phyloP scores from a whole-genome alignment of 805 yeast species.

The Saturnispora besseyi region DNA sequence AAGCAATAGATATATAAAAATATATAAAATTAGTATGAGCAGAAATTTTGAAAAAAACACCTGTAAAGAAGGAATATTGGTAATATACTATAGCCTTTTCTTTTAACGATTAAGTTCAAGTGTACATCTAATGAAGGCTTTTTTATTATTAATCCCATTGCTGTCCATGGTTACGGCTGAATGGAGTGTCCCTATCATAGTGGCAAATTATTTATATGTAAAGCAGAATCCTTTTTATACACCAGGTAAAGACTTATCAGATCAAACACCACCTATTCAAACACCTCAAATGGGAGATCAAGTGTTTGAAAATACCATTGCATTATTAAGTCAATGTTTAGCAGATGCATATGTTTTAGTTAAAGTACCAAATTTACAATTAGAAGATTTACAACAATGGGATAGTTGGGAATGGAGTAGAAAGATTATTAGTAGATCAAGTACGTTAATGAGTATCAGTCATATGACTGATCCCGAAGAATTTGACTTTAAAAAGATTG shows the following conservation, averaged over 20 bases:
- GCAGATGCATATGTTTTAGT: constrained; percentile 52
- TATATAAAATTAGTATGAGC: too few species aligned
- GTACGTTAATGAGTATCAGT: constrained; percentile 54
- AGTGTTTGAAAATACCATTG: background rate
- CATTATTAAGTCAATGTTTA: constrained; percentile 32
- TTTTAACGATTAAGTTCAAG: background rate
- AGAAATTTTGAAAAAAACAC: too few species aligned
- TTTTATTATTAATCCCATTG: background rate
- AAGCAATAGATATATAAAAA: too few species aligned
- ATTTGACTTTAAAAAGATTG: constrained; percentile 1
- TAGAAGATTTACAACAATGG: constrained; percentile 37
- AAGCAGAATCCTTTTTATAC: constrained; percentile 7
- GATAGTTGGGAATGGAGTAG: constrained; percentile 40
- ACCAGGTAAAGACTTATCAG: background rate
- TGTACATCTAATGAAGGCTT: background rate
- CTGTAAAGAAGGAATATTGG: too few species aligned
- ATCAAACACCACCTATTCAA: constrained; percentile 5
- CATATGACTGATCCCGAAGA: constrained; percentile 31
- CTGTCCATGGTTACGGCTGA: background rate
- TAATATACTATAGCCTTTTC: too few species aligned
- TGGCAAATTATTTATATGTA: constrained; percentile 4
- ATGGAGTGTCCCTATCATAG: constrained; percentile 5
- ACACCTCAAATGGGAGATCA: background rate
- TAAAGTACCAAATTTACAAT: constrained; percentile 42
- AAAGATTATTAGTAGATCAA: constrained; percentile 44